Base-by-base conservation (phyloP, 2,329 filamentous ascomycete species). In the Emergomyces africanus region DNA sequence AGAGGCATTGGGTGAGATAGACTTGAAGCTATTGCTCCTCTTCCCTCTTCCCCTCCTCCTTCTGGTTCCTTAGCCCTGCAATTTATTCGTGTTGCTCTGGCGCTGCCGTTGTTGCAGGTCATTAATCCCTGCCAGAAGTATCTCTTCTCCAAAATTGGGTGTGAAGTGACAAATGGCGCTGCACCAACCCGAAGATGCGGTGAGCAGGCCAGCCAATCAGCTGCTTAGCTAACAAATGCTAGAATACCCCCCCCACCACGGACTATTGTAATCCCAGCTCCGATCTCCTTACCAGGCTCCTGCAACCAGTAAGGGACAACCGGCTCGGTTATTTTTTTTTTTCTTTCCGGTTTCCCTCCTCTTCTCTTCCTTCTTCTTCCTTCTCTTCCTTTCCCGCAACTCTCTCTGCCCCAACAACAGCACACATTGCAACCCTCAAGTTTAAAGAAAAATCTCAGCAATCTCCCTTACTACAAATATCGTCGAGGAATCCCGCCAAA, bases 401-500 rank as follows among this genome's bases (percentile, higher is more conserved):
- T 60, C 60, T 61, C 64, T 57, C 66, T 48, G 10, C 60, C 63
- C 63, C 60, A 61, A 59, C 62, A 59, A 57, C 61, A 64, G 59
- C 58, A 60, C 60, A 59, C 58, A 63, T 65, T 63, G 64, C 62
- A 63, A 60, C 49, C 55, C 63, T 61, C 54, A 66, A 68, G 64
- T 58, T 20, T 20, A 39, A 28, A 25, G 65, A 59, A 70, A 65
- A 66, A 70, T 64, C 66, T 48, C 57, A 46, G 63, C 60, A 49
- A 64, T 63, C 59, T 59, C 63, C 59, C 67, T 30, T 57, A 57
- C 57, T 56, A 66, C 63, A 70, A 82, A 83, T 85, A 86, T 85
- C 80, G 85, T 88, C 86, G 84, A 87, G 79, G 80, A 80, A 78
- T 75, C 86, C 85, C 82, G 83, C 83, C 83, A 83, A 80, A 77